Conservation (phyloP, 177 flowering plant genomes). For the Vitis hybrid region DNA sequence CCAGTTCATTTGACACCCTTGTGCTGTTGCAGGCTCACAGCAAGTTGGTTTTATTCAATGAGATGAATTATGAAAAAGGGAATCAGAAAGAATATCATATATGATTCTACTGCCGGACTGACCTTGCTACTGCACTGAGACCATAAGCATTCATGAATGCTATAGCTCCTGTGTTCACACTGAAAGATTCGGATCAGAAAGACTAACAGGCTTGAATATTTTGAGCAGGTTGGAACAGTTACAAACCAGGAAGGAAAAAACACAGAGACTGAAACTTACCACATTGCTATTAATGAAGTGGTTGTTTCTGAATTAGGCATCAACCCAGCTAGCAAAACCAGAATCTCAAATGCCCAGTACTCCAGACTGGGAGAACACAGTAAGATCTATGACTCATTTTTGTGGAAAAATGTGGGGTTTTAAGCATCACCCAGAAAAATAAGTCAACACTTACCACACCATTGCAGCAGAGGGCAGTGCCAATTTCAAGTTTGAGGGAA, state of each 20-base stretch:
- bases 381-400: background rate
- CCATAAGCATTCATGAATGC: constrained; percentile 76
- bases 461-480: constrained; percentile 89
- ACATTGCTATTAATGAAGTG: constrained; percentile 83
- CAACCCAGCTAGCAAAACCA: constrained; percentile 84
- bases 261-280: constrained; percentile 33
- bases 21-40: constrained; percentile 47
- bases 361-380: constrained; percentile 60
- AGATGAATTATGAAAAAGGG: background rate
- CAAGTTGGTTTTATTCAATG: background rate
- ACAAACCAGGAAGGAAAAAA: background rate
- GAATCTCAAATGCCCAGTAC: constrained; percentile 91
- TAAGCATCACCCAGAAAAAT: background rate
- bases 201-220: constrained; percentile 13
- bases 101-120: background rate
- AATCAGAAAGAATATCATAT: background rate
- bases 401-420: background rate
- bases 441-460: constrained; percentile 64
- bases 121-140: constrained; percentile 94
- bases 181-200: constrained; percentile 14
- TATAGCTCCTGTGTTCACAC: constrained; percentile 83
- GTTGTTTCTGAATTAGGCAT: constrained; percentile 62
- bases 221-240: background rate
- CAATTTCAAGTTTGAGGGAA: constrained; percentile 54
- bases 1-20: constrained; percentile 90